These are phyloP conservation scores for Ceratobasidium papillatum DNA, from an alignment of 1,284 basidiomycete genomes.

Conservation along the genomic window DNA sequence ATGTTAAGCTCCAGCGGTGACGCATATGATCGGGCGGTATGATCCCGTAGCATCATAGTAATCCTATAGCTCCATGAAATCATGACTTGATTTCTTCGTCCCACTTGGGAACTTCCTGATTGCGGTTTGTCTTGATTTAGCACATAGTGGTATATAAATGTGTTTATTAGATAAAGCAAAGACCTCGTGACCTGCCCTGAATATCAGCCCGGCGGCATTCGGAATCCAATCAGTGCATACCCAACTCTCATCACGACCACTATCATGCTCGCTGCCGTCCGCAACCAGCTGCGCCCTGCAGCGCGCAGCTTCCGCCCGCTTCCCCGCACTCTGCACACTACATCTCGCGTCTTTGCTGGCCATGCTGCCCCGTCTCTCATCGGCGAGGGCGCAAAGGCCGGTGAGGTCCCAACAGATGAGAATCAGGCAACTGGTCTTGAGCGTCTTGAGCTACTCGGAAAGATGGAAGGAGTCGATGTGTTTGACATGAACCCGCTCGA, in stretches of 20 bases:
- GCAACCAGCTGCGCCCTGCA: conserved; percentile 36
- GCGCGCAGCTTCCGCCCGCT: conserved; percentile 30
- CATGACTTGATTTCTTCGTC: no score
- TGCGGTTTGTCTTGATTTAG: no score
- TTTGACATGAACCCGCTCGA: conserved; percentile 92
- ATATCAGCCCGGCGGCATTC: conserved; percentile 24
- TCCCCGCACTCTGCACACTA: conserved; percentile 36
- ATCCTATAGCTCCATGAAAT: no score
- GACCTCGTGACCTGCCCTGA: conserved; percentile 31
- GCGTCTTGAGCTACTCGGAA: conserved; percentile 91
- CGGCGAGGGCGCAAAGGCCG: conserved; percentile 78
- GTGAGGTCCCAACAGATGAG: conserved; percentile 83
- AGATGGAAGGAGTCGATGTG: conserved; percentile 87
- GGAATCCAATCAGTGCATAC: conserved; percentile 9
- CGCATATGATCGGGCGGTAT: neutral
- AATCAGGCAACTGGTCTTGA: conserved; percentile 96
- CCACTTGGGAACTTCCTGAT: no score
- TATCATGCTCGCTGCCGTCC: conserved; percentile 41
- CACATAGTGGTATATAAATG: neutral
- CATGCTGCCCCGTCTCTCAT: conserved; percentile 72
- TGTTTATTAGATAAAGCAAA: neutral
- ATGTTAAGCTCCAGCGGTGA: neutral
- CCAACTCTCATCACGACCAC: conserved; percentile 17
- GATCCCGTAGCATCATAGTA: no score
- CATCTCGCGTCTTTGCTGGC: conserved; percentile 49